Percentiles rank a stretch among this genome's conserved stretches.
phyloP scores from a whole-genome alignment of 257 asterid species.

The Ocimum tenuiflorum region DNA sequence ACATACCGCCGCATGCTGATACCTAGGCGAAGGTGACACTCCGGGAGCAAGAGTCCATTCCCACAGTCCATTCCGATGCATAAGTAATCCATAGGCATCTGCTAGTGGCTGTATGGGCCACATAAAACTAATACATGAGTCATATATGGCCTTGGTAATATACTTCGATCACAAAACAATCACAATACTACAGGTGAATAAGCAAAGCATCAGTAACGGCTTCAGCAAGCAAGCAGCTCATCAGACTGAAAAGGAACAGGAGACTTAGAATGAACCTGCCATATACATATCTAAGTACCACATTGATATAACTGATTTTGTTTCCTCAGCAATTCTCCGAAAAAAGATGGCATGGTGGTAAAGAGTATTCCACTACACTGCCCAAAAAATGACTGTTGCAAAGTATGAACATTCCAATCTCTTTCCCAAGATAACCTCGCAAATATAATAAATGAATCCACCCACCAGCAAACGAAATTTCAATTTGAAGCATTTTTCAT shows the following conservation, averaged over 20 bases:
- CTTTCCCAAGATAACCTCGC: not conserved
- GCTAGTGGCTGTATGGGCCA: conserved; percentile 60
- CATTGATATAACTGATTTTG: conserved; percentile 1
- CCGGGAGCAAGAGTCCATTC: conserved; percentile 99
- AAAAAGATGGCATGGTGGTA: not conserved
- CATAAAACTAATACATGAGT: conserved; percentile 20
- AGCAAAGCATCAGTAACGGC: not conserved
- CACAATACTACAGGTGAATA: not conserved
- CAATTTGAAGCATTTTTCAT: not conserved
- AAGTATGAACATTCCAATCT: too few species aligned
- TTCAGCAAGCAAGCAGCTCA: conserved; percentile 7
- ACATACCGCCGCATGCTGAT: conserved; percentile 98
- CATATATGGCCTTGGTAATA: conserved; percentile 6
- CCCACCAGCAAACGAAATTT: conserved; percentile 14
- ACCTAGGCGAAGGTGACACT: conserved; percentile 87
- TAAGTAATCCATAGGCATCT: conserved; percentile 96
- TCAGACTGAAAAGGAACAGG: not conserved
- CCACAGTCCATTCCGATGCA: conserved; percentile 98
- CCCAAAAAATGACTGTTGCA: not conserved
- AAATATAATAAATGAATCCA: conserved; percentile 12
- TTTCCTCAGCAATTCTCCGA: not conserved
- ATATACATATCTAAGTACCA: not conserved
- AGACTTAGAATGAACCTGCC: not conserved
- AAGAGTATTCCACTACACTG: not conserved
- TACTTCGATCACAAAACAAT: not conserved